Conservation (phyloP, 176 grass and related monocot genomes). For the Oryza meridionalis region DNA sequence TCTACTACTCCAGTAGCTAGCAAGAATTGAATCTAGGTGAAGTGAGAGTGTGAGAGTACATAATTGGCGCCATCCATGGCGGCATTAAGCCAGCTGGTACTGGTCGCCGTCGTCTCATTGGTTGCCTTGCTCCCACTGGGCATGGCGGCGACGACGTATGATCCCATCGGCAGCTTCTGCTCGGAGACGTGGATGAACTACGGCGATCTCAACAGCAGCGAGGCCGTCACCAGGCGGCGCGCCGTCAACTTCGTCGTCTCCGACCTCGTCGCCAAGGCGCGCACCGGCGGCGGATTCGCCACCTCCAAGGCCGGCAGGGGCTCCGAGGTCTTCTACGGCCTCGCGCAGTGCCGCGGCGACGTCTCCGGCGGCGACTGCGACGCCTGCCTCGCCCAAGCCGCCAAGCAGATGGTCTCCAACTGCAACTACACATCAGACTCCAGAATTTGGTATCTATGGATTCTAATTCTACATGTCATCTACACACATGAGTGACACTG, state of each 20-base stretch:
- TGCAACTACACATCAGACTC: constrained; percentile 59
- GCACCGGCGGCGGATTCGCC: constrained; percentile 44
- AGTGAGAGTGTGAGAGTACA: too few species aligned
- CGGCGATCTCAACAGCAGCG: background rate
- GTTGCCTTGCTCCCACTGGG: too few species aligned
- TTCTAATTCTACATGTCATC: too few species aligned
- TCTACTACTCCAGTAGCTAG: too few species aligned
- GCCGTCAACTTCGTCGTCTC: constrained; percentile 53
- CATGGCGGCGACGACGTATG: too few species aligned
- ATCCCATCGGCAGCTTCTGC: constrained; percentile 39
- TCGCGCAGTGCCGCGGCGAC: constrained; percentile 70
- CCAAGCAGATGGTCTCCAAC: constrained; percentile 48
- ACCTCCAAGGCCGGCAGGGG: constrained; percentile 20
- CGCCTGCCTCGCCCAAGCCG: constrained; percentile 57
- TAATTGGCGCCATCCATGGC: too few species aligned
- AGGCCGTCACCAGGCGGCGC: background rate
- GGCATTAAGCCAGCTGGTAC: too few species aligned
- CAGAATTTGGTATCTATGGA: constrained; percentile 44
- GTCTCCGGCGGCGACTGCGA: constrained; percentile 58
- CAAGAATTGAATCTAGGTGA: too few species aligned
- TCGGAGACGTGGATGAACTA: too few species aligned
- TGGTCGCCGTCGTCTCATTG: too few species aligned
- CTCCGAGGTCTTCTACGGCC: constrained; percentile 48
- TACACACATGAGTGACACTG: too few species aligned
- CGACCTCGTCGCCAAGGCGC: constrained; percentile 54